Evolutionary conservation across 2,329 filamentous ascomycete genomes (phyloP), one percentile per base, ranked within the genome.

Genomic region (Metarhizium sp.): DNA sequence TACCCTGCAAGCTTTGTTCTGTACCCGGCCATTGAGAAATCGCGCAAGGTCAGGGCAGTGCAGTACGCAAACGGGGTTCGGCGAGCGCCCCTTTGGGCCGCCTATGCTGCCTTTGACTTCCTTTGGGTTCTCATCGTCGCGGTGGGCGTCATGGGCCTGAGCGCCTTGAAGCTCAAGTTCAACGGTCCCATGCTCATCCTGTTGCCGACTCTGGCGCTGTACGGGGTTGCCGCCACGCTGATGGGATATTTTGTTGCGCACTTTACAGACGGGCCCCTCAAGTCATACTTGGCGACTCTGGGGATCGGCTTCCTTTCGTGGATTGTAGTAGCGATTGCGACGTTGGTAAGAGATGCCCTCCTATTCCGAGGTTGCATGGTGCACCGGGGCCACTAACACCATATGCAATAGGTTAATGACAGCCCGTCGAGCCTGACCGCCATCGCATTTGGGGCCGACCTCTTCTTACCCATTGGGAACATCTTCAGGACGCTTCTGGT

Each of bases 21-120:
- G 6, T 95, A 95, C 65, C 88, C 88, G 0, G 94, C 89, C 4
- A 73, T 88, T 13, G 90, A 95, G 69, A 79, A 89, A 34, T 72
- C 88, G 3, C 76, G 84, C 53, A 86, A 89, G 57, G 87, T 95
- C 46, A 80, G 90, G 52, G 86, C 86, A 4, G 73, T 96, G 29
- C 85, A 95, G 67, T 95, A 94, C 69, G 91, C 88, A 56, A 95
- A 95, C 66, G 90, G 90, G 38, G 88, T 95, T 36, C 79, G 87
- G 30, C 84, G 86, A 1, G 73, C 85, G 1, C 88, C 90, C 1
- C 74, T 95, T 1, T 95, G 90, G 90, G 69, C 88, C 1, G 88
- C 90, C 1, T 92, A 95, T 65, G 75, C 85, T 1, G 65, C 75
- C 1, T 95, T 95, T 64, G 90, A 95, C 71, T 88, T 90, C 59